Evolutionary conservation across 2,329 filamentous ascomycete genomes (phyloP), one percentile per base, ranked within the genome.

Genomic region (Phyllosticta capitalensis): DNA sequence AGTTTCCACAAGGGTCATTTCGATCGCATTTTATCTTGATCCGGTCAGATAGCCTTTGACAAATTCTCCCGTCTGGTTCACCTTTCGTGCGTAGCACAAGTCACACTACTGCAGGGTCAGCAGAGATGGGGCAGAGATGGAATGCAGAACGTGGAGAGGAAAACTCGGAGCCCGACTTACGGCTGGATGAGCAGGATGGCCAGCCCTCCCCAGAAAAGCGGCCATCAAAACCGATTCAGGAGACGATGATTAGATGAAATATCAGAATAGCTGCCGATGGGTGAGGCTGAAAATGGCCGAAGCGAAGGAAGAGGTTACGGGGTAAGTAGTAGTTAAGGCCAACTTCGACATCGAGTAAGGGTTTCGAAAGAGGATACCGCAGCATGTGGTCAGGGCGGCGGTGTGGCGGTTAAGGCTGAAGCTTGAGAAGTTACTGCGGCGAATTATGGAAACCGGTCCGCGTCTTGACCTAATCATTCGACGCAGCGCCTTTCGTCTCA

Each of bases 11-110:
- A 33, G 70, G 70, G 19, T 70, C 67, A 52, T 70, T 65, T 22
- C 70, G 67, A 59, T 72, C 66, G 51, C 70, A 72, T 62, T 70
- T 72, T 26, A 72, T 68, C 69, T 71, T 28, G n/a, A 20, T 26
- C 9, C n/a, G 2, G 52, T 59, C n/a, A 55, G 57, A 59, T 7
- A 22, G 48, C 6, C 7, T 19, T 17, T 17, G 7, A 9, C 10
- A 28, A 9, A 24, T 14, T 12, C 5, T 17, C 12, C 17, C 14
- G 5, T 20, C n/a, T 48, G 26, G 50, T 19, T 58, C 33, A 59
- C 57, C 57, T 59, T 59, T 38, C 57, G 33, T 45, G 52, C 57
- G 17, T 59, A 59, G 52, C 57, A 59, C 14, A 59, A 28, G 20
- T 59, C 57, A 38, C 57, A 59, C 57, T 59, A 38, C 9, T 38